phyloP scores from a whole-genome alignment of 257 asterid genomes.

The Penstemon davidsonii region DNA sequence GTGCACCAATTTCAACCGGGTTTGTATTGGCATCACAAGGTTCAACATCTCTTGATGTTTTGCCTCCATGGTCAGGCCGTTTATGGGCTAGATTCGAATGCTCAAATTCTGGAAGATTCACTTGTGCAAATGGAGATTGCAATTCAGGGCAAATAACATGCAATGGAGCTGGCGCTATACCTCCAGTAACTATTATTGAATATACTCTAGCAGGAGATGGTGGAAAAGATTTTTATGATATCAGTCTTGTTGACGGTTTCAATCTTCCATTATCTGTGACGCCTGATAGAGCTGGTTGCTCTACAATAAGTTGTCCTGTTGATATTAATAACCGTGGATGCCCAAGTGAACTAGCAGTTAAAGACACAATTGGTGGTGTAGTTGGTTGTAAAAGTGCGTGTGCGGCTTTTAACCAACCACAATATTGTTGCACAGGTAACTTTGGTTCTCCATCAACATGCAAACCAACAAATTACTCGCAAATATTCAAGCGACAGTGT shows the following conservation, averaged over 20 bases:
- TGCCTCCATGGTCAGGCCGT: conserved; percentile 53
- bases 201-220: conserved; percentile 34
- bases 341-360: conserved; percentile 37
- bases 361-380: conserved; percentile 14
- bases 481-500: conserved; percentile 38
- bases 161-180: conserved; percentile 38
- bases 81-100: conserved; percentile 54
- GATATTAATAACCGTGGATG: conserved; percentile 33
- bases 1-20: conserved; percentile 34
- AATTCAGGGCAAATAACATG: conserved; percentile 36
- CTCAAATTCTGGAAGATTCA: conserved; percentile 29
- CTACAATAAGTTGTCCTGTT: conserved; percentile 27
- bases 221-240: conserved; percentile 42
- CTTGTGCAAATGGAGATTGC: conserved; percentile 50
- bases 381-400: conserved; percentile 63
- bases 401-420: conserved; percentile 35
- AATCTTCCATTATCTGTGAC: conserved; percentile 40
- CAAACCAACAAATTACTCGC: conserved; percentile 40
- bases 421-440: conserved; percentile 50
- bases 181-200: conserved; percentile 47
- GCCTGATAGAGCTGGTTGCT: conserved; percentile 26
- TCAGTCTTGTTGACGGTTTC: conserved; percentile 57
- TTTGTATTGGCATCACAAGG: conserved; percentile 37
- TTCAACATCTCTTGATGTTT: conserved; percentile 11
- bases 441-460: conserved; percentile 36